These are phyloP conservation scores for Saccharomyces hybrid DNA, from an alignment of 1,139 yeast genomes.

Conservation along the genomic window DNA sequence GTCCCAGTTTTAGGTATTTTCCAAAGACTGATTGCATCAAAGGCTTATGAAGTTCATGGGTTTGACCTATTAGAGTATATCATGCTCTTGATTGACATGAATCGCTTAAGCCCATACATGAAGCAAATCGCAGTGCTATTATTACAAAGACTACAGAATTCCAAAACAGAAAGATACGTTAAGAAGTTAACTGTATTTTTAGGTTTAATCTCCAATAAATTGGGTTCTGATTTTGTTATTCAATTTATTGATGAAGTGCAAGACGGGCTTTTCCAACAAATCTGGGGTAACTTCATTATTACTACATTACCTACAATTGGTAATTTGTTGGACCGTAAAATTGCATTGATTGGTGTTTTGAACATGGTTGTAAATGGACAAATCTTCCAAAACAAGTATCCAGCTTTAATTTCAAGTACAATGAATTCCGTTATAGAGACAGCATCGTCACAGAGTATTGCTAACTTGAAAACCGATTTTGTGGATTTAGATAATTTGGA, in stretches of 20 bases:
- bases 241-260: slow-evolving; percentile 38
- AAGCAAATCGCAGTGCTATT: slow-evolving; percentile 70
- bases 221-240: slow-evolving; percentile 37
- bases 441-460: slow-evolving; percentile 32
- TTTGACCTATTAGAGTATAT: slow-evolving; percentile 76
- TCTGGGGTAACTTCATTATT: slow-evolving; percentile 55
- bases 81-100: slow-evolving; percentile 49
- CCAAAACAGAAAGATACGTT: slow-evolving; percentile 76
- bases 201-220: slow-evolving; percentile 40
- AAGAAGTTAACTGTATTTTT: slow-evolving; percentile 64
- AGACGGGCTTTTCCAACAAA: slow-evolving; percentile 47
- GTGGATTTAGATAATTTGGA: slow-evolving; percentile 37
- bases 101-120: slow-evolving; percentile 46
- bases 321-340: slow-evolving; percentile 66
- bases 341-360: slow-evolving; percentile 66
- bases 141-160: slow-evolving; percentile 69
- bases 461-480: slow-evolving; percentile 30
- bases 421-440: slow-evolving; percentile 48
- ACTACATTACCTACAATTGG: slow-evolving; percentile 61
- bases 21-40: slow-evolving; percentile 85
- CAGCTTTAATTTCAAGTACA: slow-evolving; percentile 42
- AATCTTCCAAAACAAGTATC: slow-evolving; percentile 39
- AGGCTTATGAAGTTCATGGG: slow-evolving; percentile 71
- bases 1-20: slow-evolving; percentile 89
- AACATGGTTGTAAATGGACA: slow-evolving; percentile 37